These are phyloP conservation scores for Monosporascus cannonballus DNA, from an alignment of 2,329 filamentous ascomycete species.

Conservation along the genomic window DNA sequence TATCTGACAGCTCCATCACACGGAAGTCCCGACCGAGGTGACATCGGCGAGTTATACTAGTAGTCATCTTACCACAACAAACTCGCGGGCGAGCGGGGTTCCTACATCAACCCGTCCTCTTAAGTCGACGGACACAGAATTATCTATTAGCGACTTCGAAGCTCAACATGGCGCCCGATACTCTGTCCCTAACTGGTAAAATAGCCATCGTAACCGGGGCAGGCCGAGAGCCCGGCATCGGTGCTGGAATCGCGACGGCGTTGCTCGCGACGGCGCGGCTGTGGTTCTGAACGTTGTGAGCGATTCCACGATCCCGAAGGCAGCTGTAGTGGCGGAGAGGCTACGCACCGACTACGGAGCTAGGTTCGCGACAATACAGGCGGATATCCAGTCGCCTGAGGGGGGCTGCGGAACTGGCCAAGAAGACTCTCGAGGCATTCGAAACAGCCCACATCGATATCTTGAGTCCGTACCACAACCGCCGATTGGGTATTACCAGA, in stretches of 20 bases:
- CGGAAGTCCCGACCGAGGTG: too few species aligned
- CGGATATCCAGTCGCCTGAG: slow-evolving; percentile 25
- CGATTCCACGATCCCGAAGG: slow-evolving; percentile 22
- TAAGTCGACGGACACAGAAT: too few species aligned
- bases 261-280: slow-evolving; percentile 34
- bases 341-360: slow-evolving; percentile 24
- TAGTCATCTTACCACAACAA: too few species aligned
- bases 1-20: too few species aligned
- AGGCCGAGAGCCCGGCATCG: slow-evolving; percentile 36
- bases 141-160: too few species aligned
- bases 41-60: too few species aligned
- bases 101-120: too few species aligned
- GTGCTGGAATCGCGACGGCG: slow-evolving; percentile 33
- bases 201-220: slow-evolving; percentile 40
- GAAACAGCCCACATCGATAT: slow-evolving; percentile 33
- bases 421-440: slow-evolving; percentile 29
- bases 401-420: slow-evolving; percentile 27
- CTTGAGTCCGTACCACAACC: slow-evolving; percentile 23
- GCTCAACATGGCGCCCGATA: slow-evolving; percentile 24
- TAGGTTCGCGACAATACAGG: slow-evolving; percentile 26
- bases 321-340: slow-evolving; percentile 22
- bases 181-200: slow-evolving; percentile 33
- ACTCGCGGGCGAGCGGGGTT: too few species aligned
- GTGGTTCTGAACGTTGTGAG: slow-evolving; percentile 36
- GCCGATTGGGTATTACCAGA: background rate